Conservation (phyloP, 768 basidiomycete species). For the Myochromella boudieri region DNA sequence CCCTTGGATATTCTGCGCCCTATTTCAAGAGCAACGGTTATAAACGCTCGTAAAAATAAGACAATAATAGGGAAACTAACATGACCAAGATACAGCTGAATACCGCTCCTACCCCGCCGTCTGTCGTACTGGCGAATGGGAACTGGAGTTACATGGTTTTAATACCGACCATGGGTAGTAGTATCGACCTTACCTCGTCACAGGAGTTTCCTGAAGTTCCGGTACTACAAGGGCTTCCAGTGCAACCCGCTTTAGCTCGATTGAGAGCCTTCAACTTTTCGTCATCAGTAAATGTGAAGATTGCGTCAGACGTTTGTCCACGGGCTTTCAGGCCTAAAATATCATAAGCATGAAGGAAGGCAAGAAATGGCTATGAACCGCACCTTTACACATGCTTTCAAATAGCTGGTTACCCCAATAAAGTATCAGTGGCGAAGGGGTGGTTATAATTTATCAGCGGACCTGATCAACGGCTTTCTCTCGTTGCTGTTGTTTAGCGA, state of each 20-base stretch:
- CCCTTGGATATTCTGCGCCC: slow-evolving; percentile 17
- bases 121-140: slow-evolving; percentile 17
- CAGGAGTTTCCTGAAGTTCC: slow-evolving; percentile 6
- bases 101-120: slow-evolving; percentile 10
- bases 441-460: background rate
- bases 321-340: background rate
- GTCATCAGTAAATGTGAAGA: slow-evolving; percentile 9
- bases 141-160: slow-evolving; percentile 6
- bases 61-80: background rate
- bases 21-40: background rate
- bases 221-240: slow-evolving; percentile 1
- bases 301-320: background rate
- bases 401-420: background rate
- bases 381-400: slow-evolving; percentile 12
- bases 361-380: background rate
- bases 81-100: slow-evolving; percentile 14
- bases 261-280: background rate
- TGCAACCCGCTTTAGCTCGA: slow-evolving; percentile 2
- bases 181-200: background rate
- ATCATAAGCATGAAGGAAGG: background rate
- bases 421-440: background rate
- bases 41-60: background rate
- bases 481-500: slow-evolving; percentile 2
- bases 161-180: background rate
- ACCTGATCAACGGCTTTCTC: slow-evolving; percentile 11